Conservation (phyloP, 371 early-diverging fungal genomes). For the Mucor irregularis region DNA sequence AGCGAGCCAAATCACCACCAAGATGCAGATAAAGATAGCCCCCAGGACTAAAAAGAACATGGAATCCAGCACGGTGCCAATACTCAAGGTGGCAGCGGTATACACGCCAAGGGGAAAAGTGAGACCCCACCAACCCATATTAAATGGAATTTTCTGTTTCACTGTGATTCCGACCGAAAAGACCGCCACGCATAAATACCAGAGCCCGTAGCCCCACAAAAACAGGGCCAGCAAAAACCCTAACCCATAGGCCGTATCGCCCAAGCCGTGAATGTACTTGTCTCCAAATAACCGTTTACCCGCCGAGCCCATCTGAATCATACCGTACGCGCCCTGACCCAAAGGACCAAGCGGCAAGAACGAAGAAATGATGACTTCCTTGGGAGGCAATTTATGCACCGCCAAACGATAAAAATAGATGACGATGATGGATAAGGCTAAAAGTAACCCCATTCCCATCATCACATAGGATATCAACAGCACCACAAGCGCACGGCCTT, state of each 20-base stretch:
- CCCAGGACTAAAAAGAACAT: conserved; percentile 18
- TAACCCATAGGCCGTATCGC: conserved; percentile 17
- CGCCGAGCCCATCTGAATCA: conserved; percentile 42
- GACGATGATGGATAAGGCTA: conserved; percentile 39
- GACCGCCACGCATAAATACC: conserved; percentile 44
- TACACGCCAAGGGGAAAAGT: conserved; percentile 52
- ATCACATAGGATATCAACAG: conserved; percentile 44
- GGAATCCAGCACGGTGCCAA: conserved; percentile 8
- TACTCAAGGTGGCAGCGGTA: conserved; percentile 26
- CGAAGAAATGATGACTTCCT: conserved; percentile 44
- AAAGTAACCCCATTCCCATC: conserved; percentile 47
- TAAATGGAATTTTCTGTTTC: conserved; percentile 39
- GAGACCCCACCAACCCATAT: conserved; percentile 59
- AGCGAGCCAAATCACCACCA: conserved; percentile 19
- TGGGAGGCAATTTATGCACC: conserved; percentile 45
- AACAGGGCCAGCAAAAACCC: conserved; percentile 35
- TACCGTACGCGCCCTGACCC: conserved; percentile 52
- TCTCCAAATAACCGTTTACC: conserved; percentile 29
- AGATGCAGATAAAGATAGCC: conserved; percentile 14
- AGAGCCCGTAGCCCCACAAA: conserved; percentile 50
- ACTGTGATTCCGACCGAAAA: conserved; percentile 28
- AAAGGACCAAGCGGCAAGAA: conserved; percentile 44
- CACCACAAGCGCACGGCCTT: conserved; percentile 22
- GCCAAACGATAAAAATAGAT: conserved; percentile 47
- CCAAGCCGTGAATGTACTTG: conserved; percentile 8